Evolutionary conservation across 2,329 filamentous ascomycete species (phyloP).

Genomic region (Pestalotiopsis fici): DNA sequence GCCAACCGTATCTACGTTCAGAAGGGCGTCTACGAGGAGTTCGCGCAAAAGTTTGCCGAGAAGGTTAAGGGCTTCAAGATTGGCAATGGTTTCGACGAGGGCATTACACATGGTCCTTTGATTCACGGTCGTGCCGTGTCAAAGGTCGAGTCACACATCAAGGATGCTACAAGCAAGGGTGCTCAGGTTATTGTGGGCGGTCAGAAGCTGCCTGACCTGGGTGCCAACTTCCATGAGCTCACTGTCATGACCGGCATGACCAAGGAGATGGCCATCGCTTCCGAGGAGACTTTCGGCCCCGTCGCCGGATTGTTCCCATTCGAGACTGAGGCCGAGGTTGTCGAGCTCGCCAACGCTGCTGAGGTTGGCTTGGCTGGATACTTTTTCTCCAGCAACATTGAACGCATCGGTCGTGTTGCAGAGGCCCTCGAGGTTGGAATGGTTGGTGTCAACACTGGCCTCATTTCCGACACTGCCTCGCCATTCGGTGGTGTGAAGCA

Average conservation of each 20-base stretch:
- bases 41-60: constrained; percentile 67
- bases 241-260: constrained; percentile 90
- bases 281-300: constrained; percentile 94
- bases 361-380: constrained; percentile 92
- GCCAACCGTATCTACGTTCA: constrained; percentile 85
- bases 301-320: constrained; percentile 90
- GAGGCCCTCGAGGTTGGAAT: constrained; percentile 81
- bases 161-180: constrained; percentile 77
- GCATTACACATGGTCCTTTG: constrained; percentile 76
- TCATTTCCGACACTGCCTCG: constrained; percentile 58
- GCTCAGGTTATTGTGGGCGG: constrained; percentile 76
- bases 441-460: constrained; percentile 81
- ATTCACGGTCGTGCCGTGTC: constrained; percentile 81
- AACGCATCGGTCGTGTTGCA: constrained; percentile 61
- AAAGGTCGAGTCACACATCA: constrained; percentile 80
- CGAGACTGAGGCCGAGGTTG: constrained; percentile 84
- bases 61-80: constrained; percentile 76
- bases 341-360: constrained; percentile 76
- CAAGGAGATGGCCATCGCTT: constrained; percentile 78
- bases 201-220: constrained; percentile 71
- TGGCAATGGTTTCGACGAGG: constrained; percentile 70
- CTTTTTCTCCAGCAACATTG: constrained; percentile 75
- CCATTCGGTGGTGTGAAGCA: constrained; percentile 82
- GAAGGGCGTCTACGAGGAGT: constrained; percentile 74
- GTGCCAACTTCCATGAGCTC: constrained; percentile 84